Conservation (phyloP, 2,329 filamentous ascomycete species). For the Trichoderma sp. region DNA sequence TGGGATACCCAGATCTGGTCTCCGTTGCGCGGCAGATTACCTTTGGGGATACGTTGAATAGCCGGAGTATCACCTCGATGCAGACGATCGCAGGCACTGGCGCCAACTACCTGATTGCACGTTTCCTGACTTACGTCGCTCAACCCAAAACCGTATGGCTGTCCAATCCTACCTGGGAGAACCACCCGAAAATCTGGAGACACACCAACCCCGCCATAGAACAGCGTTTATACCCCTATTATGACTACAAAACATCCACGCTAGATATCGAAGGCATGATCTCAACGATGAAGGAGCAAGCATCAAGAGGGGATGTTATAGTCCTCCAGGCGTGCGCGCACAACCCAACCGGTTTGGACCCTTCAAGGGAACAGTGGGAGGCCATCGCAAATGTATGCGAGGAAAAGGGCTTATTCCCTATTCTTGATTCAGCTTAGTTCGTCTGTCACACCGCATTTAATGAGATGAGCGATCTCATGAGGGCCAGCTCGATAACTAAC, state of each 20-base stretch:
- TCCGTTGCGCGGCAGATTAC: too few relatives aligned
- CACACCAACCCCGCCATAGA: constrained; percentile 27
- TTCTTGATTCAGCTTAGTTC: constrained; percentile 35
- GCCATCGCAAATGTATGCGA: constrained; percentile 34
- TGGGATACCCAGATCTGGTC: too few relatives aligned
- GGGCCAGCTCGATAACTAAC: too few relatives aligned
- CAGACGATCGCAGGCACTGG: constrained; percentile 29
- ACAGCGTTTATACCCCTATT: constrained; percentile 35
- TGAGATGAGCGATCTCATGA: too few relatives aligned
- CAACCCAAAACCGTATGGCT: neutral
- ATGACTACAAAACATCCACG: constrained; percentile 26
- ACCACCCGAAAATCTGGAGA: constrained; percentile 34
- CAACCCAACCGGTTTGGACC: constrained; percentile 43
- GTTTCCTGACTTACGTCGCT: constrained; percentile 30
- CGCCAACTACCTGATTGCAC: constrained; percentile 36
- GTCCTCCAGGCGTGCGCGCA: constrained; percentile 42
- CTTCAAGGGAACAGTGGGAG: constrained; percentile 37
- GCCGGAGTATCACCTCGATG: too few relatives aligned
- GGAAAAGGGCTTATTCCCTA: constrained; percentile 33
- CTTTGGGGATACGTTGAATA: constrained; percentile 22
- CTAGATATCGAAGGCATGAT: constrained; percentile 37
- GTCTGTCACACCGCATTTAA: too few relatives aligned
- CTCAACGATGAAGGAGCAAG: constrained; percentile 27
- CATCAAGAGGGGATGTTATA: constrained; percentile 35
- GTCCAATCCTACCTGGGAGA: constrained; percentile 50